phyloP scores from a whole-genome alignment of 75 land plant species.

The Cupressus sempervirens region DNA sequence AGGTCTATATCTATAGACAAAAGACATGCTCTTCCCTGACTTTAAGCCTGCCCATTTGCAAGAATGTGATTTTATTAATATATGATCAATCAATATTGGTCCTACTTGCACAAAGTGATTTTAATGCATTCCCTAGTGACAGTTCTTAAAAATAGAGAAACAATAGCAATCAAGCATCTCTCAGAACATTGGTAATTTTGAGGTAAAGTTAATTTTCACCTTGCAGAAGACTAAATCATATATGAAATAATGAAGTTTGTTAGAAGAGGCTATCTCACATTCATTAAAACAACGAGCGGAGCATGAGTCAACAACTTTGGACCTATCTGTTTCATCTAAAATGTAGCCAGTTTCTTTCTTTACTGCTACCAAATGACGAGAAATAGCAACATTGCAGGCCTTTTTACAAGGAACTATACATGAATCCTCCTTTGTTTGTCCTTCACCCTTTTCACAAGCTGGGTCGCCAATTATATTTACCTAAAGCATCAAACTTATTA shows the following conservation, averaged over 20 bases:
- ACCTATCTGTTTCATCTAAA: constrained; percentile 22
- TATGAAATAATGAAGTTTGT: constrained; percentile 1
- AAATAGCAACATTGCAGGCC: constrained; percentile 27
- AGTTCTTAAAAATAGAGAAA: not conserved
- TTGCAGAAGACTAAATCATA: not conserved
- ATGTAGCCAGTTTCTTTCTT: constrained; percentile 31
- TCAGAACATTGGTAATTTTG: not conserved
- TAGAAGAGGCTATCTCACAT: constrained; percentile 22
- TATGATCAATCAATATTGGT: constrained; percentile 7
- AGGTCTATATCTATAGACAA: constrained; percentile 35
- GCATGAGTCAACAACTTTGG: constrained; percentile 25
- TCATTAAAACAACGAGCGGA: constrained; percentile 31
- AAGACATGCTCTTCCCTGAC: constrained; percentile 31
- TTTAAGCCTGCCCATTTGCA: constrained; percentile 19
- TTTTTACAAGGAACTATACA: constrained; percentile 24
- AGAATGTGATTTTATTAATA: not conserved
- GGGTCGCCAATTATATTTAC: constrained; percentile 31
- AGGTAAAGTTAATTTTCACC: not conserved
- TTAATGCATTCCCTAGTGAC: not conserved
- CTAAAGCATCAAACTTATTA: constrained; percentile 10
- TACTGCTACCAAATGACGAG: constrained; percentile 27
- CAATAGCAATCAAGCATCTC: not conserved
- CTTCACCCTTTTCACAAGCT: constrained; percentile 31
- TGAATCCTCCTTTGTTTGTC: constrained; percentile 35
- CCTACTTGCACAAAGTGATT: not conserved